Evolutionary conservation across 768 basidiomycete genomes (phyloP).

Genomic region (Amanita exitialis): DNA sequence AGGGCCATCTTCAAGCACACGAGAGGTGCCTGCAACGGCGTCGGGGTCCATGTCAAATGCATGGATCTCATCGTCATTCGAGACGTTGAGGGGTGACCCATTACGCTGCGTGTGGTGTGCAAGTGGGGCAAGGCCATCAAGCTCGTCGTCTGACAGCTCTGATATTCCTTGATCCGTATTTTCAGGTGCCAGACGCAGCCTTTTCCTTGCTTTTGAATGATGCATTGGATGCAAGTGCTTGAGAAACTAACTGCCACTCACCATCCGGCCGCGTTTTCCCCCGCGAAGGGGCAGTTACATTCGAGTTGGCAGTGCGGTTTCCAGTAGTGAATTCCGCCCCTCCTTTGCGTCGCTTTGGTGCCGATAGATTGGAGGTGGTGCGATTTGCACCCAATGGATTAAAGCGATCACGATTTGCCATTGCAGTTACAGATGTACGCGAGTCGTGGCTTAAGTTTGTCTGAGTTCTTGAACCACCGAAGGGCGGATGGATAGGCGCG

Average conservation of each 20-base stretch:
- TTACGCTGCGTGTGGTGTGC: not conserved
- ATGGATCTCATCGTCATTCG: not conserved
- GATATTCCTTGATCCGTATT: not conserved
- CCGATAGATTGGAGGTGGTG: not conserved
- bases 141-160: not conserved
- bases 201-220: not conserved
- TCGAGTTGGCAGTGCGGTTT: slow-evolving; percentile 1
- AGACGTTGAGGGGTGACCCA: not conserved
- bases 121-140: not conserved
- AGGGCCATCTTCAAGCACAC: not conserved
- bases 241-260: not conserved
- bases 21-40: not conserved
- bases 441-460: not conserved
- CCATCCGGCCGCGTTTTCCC: not conserved
- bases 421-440: not conserved
- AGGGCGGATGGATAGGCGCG: not conserved
- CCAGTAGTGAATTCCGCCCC: not conserved
- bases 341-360: not conserved
- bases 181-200: not conserved
- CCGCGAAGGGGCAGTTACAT: not conserved
- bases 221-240: not conserved
- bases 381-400: not conserved
- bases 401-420: not conserved
- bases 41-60: not conserved
- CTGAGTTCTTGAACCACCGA: not conserved